Conservation (phyloP, 2,329 filamentous ascomycete species). For the Neofusicoccum sp. region DNA sequence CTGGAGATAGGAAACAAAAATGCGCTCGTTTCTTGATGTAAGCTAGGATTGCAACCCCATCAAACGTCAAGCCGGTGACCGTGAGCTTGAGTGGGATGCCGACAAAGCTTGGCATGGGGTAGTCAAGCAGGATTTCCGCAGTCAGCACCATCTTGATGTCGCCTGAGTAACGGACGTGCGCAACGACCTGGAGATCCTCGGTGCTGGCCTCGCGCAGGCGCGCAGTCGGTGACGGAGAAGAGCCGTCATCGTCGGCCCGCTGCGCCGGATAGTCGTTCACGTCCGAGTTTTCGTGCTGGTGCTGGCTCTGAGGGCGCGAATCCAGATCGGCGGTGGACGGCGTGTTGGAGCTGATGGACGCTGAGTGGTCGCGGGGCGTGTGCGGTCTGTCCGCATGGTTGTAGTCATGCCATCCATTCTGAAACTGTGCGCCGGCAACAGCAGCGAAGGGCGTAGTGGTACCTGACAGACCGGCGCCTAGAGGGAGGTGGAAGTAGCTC, state of each 20-base stretch:
- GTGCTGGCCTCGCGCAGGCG: conserved; percentile 71
- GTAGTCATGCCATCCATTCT: conserved; percentile 51
- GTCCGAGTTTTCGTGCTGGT: conserved; percentile 33
- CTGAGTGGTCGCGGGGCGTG: conserved; percentile 35
- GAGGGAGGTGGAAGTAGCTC: conserved; percentile 80
- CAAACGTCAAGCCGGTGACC: conserved; percentile 92
- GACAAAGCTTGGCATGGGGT: conserved; percentile 98
- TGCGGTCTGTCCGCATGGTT: conserved; percentile 36
- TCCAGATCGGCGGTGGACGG: conserved; percentile 49
- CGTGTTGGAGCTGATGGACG: conserved; percentile 50
- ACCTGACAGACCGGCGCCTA: conserved; percentile 71
- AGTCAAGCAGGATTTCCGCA: conserved; percentile 93
- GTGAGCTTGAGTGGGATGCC: conserved; percentile 92
- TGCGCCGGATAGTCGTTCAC: conserved; percentile 20
- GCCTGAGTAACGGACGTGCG: conserved; percentile 85
- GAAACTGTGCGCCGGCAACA: conserved; percentile 70
- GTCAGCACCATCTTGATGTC: conserved; percentile 87
- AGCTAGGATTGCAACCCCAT: conserved; percentile 89
- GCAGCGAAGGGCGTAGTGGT: conserved; percentile 79
- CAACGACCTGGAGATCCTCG: conserved; percentile 91
- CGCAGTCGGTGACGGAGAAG: conserved; percentile 48
- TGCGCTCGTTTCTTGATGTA: conserved; percentile 87
- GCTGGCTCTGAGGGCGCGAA: conserved; percentile 49
- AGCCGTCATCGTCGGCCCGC: conserved; percentile 13
- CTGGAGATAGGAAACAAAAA: conserved; percentile 91